These are phyloP conservation scores for Penicillium sp. DNA, from an alignment of 2,329 filamentous ascomycete species.

Conservation along the genomic window DNA sequence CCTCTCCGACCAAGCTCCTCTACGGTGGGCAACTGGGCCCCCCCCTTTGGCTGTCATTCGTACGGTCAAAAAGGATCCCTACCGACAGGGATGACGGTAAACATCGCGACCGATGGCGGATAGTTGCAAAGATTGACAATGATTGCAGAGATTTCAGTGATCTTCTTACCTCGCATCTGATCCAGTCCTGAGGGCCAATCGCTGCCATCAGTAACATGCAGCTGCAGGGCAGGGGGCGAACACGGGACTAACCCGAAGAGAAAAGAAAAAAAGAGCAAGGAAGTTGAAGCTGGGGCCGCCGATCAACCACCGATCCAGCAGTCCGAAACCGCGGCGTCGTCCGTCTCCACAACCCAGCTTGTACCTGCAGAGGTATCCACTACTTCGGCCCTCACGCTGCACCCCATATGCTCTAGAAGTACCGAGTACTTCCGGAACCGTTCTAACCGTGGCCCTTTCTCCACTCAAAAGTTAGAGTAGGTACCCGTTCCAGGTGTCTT, in stretches of 20 bases:
- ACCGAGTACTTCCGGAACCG: conserved; percentile 4
- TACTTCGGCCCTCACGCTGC: conserved; percentile 6
- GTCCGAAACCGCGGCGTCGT: not conserved
- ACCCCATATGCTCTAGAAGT: conserved; percentile 5
- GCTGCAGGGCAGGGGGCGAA: not conserved
- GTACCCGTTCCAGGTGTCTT: not conserved
- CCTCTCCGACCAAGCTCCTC: conserved; percentile 7
- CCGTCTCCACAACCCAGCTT: conserved; percentile 19
- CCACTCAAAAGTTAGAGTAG: not conserved
- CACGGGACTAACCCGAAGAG: not conserved
- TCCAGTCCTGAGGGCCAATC: not conserved
- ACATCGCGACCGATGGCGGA: not conserved
- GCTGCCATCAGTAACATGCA: not conserved
- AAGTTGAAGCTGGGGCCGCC: conserved; percentile 5
- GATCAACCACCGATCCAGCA: conserved; percentile 16
- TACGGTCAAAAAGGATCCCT: not conserved
- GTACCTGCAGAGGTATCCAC: conserved; percentile 16
- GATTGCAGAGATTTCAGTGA: not conserved
- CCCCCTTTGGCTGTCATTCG: conserved; percentile 16
- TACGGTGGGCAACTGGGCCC: conserved; percentile 6
- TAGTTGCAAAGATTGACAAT: too few relatives aligned
- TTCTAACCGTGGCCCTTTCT: not conserved
- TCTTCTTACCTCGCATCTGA: not conserved
- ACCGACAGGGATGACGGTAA: not conserved
- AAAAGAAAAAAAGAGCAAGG: not conserved